Conservation (phyloP, 768 basidiomycete species). For the Kwoniella mangroviensis region DNA sequence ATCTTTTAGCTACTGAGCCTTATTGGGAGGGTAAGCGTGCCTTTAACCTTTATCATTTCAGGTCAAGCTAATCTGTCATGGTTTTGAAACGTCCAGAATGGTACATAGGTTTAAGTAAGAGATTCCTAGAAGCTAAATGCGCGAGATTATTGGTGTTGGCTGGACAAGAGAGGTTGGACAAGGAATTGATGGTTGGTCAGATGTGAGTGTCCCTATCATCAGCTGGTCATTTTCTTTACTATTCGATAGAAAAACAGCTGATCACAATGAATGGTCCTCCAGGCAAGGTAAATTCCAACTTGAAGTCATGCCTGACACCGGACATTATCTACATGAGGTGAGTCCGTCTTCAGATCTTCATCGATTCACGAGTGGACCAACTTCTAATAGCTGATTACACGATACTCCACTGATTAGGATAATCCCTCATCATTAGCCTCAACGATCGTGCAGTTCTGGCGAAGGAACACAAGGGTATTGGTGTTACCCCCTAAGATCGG, state of each 20-base stretch:
- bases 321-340: conserved; percentile 95
- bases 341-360: too few species aligned
- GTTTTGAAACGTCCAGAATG: conserved; percentile 66
- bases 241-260: too few species aligned
- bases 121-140: conserved; percentile 75
- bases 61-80: neutral
- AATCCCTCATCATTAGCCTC: conserved; percentile 80
- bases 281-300: conserved; percentile 83
- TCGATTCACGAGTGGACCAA: too few species aligned
- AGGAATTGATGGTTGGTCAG: conserved; percentile 91
- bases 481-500: conserved; percentile 55
- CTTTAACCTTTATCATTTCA: too few species aligned
- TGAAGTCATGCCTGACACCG: conserved; percentile 80
- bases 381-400: conserved; percentile 44
- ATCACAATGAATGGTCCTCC: neutral
- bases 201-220: conserved; percentile 69
- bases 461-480: conserved; percentile 65
- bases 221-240: too few species aligned
- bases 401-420: conserved; percentile 64
- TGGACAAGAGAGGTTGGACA: conserved; percentile 89
- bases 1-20: conserved; percentile 78
- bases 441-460: conserved; percentile 86
- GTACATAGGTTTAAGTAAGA: conserved; percentile 81
- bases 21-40: conserved; percentile 77
- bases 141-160: conserved; percentile 89